Evolutionary conservation across 1,284 basidiomycete species (phyloP).

Genomic region (Anthracocystis setariae): DNA sequence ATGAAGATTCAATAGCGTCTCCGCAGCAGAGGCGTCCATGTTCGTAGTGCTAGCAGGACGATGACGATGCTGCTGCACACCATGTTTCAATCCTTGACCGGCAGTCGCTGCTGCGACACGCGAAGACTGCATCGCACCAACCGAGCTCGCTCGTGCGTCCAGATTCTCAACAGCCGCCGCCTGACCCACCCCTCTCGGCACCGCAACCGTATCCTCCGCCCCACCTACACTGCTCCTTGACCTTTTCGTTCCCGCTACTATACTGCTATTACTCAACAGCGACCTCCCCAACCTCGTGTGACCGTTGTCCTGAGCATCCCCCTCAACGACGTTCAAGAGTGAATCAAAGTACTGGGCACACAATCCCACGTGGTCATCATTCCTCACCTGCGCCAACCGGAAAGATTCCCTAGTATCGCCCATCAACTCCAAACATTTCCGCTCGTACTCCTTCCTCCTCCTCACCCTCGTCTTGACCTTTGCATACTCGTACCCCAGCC

Average conservation of each 20-base stretch:
- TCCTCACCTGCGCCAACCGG: conserved; percentile 23
- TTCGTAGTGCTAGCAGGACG: conserved; percentile 14
- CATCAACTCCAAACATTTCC: conserved; percentile 45
- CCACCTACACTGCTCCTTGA: conserved; percentile 20
- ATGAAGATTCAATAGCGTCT: conserved; percentile 45
- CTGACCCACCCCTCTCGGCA: conserved; percentile 9
- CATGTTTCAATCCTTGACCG: not conserved
- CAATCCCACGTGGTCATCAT: conserved; percentile 42
- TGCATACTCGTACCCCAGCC: conserved; percentile 29
- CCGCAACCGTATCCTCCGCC: not conserved
- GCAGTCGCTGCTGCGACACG: not conserved
- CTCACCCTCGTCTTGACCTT: conserved; percentile 39
- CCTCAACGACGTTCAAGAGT: conserved; percentile 45
- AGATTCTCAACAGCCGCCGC: conserved; percentile 3
- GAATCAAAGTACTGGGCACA: conserved; percentile 49
- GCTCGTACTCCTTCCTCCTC: conserved; percentile 49
- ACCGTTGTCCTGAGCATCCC: conserved; percentile 10
- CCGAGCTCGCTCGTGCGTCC: conserved; percentile 7
- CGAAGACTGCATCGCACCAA: conserved; percentile 8
- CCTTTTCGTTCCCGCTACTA: conserved; percentile 29
- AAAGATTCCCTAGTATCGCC: conserved; percentile 41
- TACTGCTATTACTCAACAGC: conserved; percentile 14
- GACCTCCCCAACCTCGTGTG: conserved; percentile 14
- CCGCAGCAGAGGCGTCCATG: conserved; percentile 37
- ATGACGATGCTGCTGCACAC: conserved; percentile 6